Evolutionary conservation across 495 filamentous ascomycete species (phyloP), one percentile per base, ranked within the genome.

Genomic region (Xylaria venustula): DNA sequence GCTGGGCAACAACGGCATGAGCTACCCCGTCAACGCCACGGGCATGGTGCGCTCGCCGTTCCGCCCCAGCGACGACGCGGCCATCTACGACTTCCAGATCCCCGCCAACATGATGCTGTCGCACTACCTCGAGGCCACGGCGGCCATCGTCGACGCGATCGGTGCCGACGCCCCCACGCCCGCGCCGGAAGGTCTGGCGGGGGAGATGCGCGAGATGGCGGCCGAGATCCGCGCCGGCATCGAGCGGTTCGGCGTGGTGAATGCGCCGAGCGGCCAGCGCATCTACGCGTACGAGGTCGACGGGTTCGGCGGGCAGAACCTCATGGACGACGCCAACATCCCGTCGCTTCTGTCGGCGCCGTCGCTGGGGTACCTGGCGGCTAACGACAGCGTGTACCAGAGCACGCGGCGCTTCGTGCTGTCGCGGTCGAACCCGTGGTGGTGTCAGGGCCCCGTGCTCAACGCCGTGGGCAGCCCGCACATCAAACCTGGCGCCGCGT

Each of bases 41-140:
- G 85, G 85, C 34, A 78, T 88, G 71, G 80, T 88, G 2, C 76
- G 86, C 12, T 83, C 81, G 14, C 83, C 83, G 0, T 88, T 89
- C 74, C 76, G 86, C 4, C 86, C 86, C 0, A 85, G 81, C 30
- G 85, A 87, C 63, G 85, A 88, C 67, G 67, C 79, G 0, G 83
- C 82, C 28, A 82, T 85, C 61, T 86, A 75, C 62, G 82, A 87
- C 68, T 75, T 84, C 34, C 73, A 84, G 42, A 82, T 85, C 32
- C 85, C 85, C 0, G 77, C 78, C 53, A 88, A 88, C 67, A 86
- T 87, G 84, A 87, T 88, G 85, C 83, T 86, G 52, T 78, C 84
- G 11, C 67, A 75, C 8, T 86, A 84, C 59, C 79, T 89, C 36
- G 76, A 80, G 47, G 74, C 77, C 11, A 78, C 80, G 3, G 75